Evolutionary conservation across 768 basidiomycete species (phyloP).

Genomic region (Phaeotremella skinneri): DNA sequence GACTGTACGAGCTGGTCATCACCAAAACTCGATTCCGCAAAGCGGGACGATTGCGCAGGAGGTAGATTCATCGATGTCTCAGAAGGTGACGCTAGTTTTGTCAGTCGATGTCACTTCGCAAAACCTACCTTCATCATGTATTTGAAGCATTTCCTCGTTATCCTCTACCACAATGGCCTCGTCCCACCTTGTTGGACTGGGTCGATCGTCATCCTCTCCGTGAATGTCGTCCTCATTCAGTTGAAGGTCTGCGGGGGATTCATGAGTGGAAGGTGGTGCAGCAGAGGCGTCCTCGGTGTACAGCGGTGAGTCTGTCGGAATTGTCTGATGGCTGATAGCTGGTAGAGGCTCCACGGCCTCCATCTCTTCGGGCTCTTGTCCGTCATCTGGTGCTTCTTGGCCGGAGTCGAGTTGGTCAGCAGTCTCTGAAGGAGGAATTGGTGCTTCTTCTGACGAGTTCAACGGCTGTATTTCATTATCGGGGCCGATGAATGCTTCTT

Average conservation of each 20-base stretch:
- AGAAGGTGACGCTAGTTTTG: not conserved
- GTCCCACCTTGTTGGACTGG: not conserved
- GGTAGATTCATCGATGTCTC: not conserved
- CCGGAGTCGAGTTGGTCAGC: too few relatives aligned
- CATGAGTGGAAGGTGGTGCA: not conserved
- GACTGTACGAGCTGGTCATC: not conserved
- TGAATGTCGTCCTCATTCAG: not conserved
- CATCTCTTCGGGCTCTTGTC: not conserved
- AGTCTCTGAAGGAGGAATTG: too few relatives aligned
- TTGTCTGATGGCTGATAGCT: not conserved
- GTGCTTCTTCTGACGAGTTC: too few relatives aligned
- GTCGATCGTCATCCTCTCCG: slow-evolving; percentile 1
- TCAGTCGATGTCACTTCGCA: not conserved
- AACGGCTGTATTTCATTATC: too few relatives aligned
- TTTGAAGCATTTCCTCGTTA: not conserved
- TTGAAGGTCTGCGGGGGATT: not conserved
- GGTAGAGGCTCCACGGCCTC: too few relatives aligned
- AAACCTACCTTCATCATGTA: not conserved
- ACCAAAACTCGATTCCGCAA: not conserved
- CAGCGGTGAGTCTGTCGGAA: not conserved
- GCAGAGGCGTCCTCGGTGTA: not conserved
- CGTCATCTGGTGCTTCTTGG: too few relatives aligned
- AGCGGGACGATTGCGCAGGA: not conserved
- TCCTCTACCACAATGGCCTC: not conserved
- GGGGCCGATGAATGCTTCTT: too few relatives aligned